Conservation (phyloP, 495 filamentous ascomycete genomes). For the Aspergillus leporis region DNA sequence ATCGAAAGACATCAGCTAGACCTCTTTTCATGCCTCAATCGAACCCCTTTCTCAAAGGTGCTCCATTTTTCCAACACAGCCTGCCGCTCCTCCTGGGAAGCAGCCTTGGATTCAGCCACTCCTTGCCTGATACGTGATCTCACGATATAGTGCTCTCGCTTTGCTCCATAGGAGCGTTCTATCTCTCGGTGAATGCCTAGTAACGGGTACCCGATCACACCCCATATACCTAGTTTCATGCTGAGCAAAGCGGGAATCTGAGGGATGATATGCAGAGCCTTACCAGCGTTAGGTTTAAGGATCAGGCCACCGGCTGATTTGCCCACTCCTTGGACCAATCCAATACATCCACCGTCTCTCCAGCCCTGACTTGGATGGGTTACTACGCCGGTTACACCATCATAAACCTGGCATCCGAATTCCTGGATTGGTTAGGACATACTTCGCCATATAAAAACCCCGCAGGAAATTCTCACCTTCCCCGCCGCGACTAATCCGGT, state of each 20-base stretch:
- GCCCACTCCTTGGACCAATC: conserved; percentile 72
- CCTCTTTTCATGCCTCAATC: conserved; percentile 1
- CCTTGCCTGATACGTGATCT: conserved; percentile 68
- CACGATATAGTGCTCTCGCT: conserved; percentile 66
- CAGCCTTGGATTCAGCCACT: conserved; percentile 54
- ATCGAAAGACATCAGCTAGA: neutral
- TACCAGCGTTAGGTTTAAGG: conserved; percentile 71
- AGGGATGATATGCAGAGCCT: neutral
- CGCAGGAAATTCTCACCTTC: conserved; percentile 62
- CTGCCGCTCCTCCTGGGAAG: conserved; percentile 52
- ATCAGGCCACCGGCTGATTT: conserved; percentile 74
- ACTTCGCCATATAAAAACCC: conserved; percentile 54
- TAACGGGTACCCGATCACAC: conserved; percentile 66
- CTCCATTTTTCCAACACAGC: conserved; percentile 64
- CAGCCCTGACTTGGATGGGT: conserved; percentile 70
- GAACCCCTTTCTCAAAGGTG: conserved; percentile 8
- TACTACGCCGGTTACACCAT: conserved; percentile 72
- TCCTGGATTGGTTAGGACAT: conserved; percentile 48
- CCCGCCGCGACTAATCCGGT: conserved; percentile 61
- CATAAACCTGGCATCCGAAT: conserved; percentile 66
- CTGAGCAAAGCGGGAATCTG: neutral
- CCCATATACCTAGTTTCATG: conserved; percentile 54
- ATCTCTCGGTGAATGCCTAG: conserved; percentile 70
- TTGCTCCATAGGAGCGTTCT: conserved; percentile 56
- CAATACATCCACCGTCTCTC: conserved; percentile 65